Evolutionary conservation across 345 rosid species (phyloP).

Genomic region (Dimocarpus longan): DNA sequence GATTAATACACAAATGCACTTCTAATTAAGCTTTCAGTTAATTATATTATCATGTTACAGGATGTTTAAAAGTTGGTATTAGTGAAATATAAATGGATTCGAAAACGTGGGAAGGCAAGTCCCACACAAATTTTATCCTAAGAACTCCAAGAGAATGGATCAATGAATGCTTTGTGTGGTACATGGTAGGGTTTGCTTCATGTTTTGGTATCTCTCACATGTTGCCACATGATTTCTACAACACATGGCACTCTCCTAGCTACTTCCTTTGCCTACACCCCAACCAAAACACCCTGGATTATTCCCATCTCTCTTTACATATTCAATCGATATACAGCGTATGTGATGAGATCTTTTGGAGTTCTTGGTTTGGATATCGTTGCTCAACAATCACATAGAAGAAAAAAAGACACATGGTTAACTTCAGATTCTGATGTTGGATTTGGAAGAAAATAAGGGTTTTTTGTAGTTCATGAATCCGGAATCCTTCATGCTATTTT

Average conservation of each 20-base stretch:
- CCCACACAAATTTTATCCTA: background rate
- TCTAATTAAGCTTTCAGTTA: too few species aligned
- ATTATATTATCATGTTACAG: too few species aligned
- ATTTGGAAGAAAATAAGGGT: background rate
- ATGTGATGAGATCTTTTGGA: background rate
- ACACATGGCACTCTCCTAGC: background rate
- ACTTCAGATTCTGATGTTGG: background rate
- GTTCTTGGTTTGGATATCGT: background rate
- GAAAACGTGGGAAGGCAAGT: background rate
- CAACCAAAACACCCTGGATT: slow-evolving; percentile 7
- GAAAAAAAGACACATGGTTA: background rate
- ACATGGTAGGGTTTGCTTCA: slow-evolving; percentile 6
- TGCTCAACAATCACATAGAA: background rate
- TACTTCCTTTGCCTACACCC: slow-evolving; percentile 7
- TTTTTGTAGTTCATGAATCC: background rate
- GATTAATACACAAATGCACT: too few species aligned
- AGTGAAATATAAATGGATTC: too few species aligned
- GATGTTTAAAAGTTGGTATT: too few species aligned
- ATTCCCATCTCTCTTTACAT: background rate
- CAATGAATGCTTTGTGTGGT: background rate
- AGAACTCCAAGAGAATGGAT: slow-evolving; percentile 1
- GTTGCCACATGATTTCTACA: slow-evolving; percentile 10
- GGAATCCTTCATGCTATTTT: background rate
- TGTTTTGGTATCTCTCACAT: slow-evolving; percentile 11
- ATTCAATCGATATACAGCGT: background rate